Evolutionary conservation across 768 basidiomycete genomes (phyloP).

Genomic region (Leccinum arenicola): DNA sequence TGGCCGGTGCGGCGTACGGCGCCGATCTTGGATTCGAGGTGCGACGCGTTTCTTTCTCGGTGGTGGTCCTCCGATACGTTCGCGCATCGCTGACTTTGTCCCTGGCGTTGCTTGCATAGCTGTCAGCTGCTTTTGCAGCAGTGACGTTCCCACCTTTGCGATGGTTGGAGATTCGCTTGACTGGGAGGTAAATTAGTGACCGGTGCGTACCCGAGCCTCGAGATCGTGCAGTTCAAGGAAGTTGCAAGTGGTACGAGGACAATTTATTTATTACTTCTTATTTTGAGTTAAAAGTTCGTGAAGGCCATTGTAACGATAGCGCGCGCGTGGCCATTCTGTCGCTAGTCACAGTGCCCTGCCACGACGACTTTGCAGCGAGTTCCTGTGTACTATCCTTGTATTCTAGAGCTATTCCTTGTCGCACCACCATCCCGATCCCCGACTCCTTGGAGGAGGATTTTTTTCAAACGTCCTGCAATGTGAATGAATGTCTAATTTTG

Average conservation of each 20-base stretch:
- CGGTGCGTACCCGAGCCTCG: not conserved
- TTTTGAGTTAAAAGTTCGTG: not conserved
- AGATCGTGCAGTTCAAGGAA: not conserved
- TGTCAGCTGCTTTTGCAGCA: slow-evolving; percentile 45
- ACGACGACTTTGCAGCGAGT: not conserved
- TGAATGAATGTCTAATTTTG: too few relatives aligned
- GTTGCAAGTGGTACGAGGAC: not conserved
- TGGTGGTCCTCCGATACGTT: not conserved
- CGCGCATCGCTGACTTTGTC: not conserved
- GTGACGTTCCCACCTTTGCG: slow-evolving; percentile 46
- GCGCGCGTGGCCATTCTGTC: not conserved
- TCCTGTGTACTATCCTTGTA: too few relatives aligned
- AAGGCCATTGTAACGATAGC: not conserved
- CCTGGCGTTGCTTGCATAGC: slow-evolving; percentile 18
- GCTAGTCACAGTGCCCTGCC: too few relatives aligned
- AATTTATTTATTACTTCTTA: not conserved
- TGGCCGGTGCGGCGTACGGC: slow-evolving; percentile 41
- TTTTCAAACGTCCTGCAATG: too few relatives aligned
- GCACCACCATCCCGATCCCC: too few relatives aligned
- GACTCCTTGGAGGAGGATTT: too few relatives aligned
- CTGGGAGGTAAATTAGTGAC: slow-evolving; percentile 31
- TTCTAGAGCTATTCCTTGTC: too few relatives aligned
- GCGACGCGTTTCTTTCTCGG: not conserved
- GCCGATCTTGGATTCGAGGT: slow-evolving; percentile 58
- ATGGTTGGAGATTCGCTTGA: slow-evolving; percentile 46